Conservation (phyloP, 2,329 filamentous ascomycete genomes). For the Fusarium irregulare region DNA sequence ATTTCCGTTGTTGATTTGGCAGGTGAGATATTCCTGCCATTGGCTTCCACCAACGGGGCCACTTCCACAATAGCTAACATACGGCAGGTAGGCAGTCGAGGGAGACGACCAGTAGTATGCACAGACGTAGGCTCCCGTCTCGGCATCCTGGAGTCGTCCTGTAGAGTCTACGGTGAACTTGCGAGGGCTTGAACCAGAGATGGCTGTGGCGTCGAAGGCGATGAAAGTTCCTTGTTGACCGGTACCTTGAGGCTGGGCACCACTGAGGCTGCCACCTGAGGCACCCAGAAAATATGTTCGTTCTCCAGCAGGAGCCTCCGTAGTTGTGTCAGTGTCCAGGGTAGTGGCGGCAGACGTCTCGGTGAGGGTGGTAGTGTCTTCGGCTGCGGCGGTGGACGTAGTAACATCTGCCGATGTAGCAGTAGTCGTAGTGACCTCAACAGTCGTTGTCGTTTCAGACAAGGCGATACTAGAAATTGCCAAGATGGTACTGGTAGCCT, state of each 20-base stretch:
- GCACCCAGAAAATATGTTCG: not conserved
- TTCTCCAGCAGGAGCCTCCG: not conserved
- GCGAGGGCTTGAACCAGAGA: not conserved
- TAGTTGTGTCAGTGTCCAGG: rapidly evolving
- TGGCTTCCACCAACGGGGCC: not conserved
- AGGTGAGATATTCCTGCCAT: not conserved
- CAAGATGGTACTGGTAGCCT: not conserved
- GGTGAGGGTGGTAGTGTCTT: rapidly evolving
- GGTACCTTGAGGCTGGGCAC: rapidly evolving
- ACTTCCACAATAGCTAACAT: too few relatives aligned
- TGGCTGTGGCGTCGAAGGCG: not conserved
- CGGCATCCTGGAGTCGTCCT: not conserved
- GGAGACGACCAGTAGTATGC: too few relatives aligned
- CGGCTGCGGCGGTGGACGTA: rapidly evolving
- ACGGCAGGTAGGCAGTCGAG: too few relatives aligned
- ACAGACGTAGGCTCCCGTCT: not conserved
- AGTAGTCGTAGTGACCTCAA: too few relatives aligned
- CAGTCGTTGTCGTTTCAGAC: too few relatives aligned
- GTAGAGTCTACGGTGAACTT: not conserved
- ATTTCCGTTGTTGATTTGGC: rapidly evolving
- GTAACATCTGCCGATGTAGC: not conserved
- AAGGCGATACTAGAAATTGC: too few relatives aligned
- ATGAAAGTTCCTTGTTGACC: not conserved
- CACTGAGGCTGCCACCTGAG: not conserved
- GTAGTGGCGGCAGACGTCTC: not conserved